Base-by-base conservation (phyloP, 2,329 filamentous ascomycete species). In the Rhinocladiella similis region DNA sequence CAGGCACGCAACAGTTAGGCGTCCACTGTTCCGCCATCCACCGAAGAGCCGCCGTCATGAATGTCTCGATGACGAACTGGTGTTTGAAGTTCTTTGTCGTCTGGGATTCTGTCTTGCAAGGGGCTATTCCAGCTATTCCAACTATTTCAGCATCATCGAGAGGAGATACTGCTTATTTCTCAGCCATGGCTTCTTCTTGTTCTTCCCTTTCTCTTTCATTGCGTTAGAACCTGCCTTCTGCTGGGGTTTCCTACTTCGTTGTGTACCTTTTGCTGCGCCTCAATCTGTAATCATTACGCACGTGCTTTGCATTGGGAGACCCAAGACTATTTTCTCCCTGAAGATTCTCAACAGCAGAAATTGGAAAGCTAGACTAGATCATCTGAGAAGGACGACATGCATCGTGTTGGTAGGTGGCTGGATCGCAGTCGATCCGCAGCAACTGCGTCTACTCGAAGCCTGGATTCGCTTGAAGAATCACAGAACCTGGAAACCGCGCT, bases 341-440 rank as follows among this genome's bases (percentile, higher is more conserved):
- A 33, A 9, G 4, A 7, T 12, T 7, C 27, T 12, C 27, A 33
- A 7, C 27, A 33, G 27, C 27, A 12, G 27, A 9, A 33, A 12
- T 33, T 33, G 27, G 27, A 33, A 33, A 33, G 9, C 10, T 33
- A 12, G 27, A 9, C 27, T 33, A 33, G 27, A 33, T 33, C 27
- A 12, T 33, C 27, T 33, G 5, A 33, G 46, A 12, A 22, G 18
- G 20, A 27, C 46, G 33, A 49, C n/a, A 63, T 63, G 61, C 46
- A 61, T 46, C 36, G 61, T 25, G 61, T 65, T 36, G 63, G 63
- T 45, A 56, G 53, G 42, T 65, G 63, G 63, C 74, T 96, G 92
- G 39, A 97, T 81, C 57, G 88, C 83, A 45, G 87, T 77, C 61
- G 83, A 78, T 74, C 88, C 87, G 70, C 84, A 78, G 68, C 84